Conservation (phyloP, 768 basidiomycete genomes). For the Rubroboletus satanas region DNA sequence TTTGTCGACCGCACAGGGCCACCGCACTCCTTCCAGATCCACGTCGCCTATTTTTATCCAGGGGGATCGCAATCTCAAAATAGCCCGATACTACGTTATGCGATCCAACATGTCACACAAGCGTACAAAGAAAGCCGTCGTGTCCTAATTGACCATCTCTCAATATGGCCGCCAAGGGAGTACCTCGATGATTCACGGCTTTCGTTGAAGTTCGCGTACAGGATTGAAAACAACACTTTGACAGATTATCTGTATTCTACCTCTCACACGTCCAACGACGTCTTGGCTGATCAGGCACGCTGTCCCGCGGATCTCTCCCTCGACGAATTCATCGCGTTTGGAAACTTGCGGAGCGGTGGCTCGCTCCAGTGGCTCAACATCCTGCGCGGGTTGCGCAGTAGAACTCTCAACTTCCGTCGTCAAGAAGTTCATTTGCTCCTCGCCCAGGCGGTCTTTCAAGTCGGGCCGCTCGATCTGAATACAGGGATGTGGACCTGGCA, state of each 20-base stretch:
- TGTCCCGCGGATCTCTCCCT: not conserved
- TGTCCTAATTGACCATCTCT: too few species aligned
- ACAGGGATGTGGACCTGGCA: not conserved
- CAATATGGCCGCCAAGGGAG: too few species aligned
- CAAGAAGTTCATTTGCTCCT: not conserved
- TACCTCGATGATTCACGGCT: not conserved
- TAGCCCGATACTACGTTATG: not conserved
- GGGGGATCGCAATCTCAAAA: not conserved
- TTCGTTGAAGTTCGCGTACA: not conserved
- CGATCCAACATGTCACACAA: too few species aligned
- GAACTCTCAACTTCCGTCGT: not conserved
- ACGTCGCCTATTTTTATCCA: not conserved
- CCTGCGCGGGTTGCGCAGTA: not conserved
- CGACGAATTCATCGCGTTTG: not conserved
- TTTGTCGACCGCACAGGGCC: not conserved
- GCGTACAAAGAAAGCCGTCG: too few species aligned
- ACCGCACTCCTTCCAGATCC: not conserved
- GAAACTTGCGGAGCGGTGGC: not conserved
- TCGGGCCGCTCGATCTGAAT: conserved; percentile 24
- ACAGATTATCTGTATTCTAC: not conserved
- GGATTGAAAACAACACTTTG: not conserved
- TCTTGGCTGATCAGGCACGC: not conserved
- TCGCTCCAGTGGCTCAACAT: not conserved
- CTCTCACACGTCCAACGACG: not conserved
- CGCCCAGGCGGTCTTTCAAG: not conserved